phyloP scores from a whole-genome alignment of 2,329 filamentous ascomycete species.

The Fusarium hainanense region DNA sequence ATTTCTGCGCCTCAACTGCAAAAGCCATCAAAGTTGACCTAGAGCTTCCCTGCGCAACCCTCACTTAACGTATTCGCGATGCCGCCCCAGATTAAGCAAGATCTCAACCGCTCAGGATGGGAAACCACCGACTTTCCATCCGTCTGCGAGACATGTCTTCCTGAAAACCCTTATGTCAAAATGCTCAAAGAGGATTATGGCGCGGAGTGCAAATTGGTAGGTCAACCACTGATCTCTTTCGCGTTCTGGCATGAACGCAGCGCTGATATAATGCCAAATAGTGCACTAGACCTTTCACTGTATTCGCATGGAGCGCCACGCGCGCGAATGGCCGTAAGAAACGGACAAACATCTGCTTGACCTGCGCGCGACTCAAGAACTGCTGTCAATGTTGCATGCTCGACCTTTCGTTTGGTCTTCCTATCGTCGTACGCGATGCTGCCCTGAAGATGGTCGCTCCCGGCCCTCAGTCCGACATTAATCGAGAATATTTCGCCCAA shows the following conservation, averaged over 20 bases:
- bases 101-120: slow-evolving; percentile 95
- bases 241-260: not conserved
- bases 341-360: slow-evolving; percentile 94
- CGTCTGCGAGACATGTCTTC: slow-evolving; percentile 91
- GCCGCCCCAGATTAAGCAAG: slow-evolving; percentile 94
- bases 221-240: slow-evolving; percentile 16
- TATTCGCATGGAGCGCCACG: slow-evolving; percentile 95
- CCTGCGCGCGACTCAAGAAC: slow-evolving; percentile 96
- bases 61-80: slow-evolving; percentile 58
- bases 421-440: slow-evolving; percentile 93
- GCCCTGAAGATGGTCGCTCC: slow-evolving; percentile 98
- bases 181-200: slow-evolving; percentile 99
- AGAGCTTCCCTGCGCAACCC: slow-evolving; percentile 30
- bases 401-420: slow-evolving; percentile 93
- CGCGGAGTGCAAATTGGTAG: slow-evolving; percentile 79
- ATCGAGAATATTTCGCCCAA: slow-evolving; percentile 97
- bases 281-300: slow-evolving; percentile 94
- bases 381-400: slow-evolving; percentile 99
- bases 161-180: slow-evolving; percentile 97
- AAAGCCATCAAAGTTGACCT: slow-evolving; percentile 38
- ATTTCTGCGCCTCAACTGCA: slow-evolving; percentile 44
- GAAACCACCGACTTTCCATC: slow-evolving; percentile 92
- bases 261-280: slow-evolving; percentile 25
- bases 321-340: slow-evolving; percentile 89
- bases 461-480: slow-evolving; percentile 90